phyloP scores from a whole-genome alignment of 805 yeast genomes.

The Saccharomycopsis fermentans region DNA sequence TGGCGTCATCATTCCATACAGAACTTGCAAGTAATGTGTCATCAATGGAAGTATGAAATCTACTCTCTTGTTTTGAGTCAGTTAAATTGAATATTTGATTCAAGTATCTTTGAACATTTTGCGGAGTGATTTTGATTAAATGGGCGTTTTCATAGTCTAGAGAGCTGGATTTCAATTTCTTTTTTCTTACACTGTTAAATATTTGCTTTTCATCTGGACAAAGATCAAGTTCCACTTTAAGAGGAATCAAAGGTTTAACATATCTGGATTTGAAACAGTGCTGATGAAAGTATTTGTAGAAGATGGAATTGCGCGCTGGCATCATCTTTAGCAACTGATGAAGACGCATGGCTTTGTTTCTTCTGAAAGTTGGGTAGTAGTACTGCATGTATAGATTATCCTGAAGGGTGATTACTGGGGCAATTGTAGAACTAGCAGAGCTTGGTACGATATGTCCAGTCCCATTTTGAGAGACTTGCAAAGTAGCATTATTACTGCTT shows the following conservation, averaged over 20 bases:
- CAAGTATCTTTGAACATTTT: not conserved
- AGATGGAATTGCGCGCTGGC: slow-evolving; percentile 15
- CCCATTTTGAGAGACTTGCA: no score
- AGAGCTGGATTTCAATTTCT: slow-evolving; percentile 9
- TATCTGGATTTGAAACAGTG: slow-evolving; percentile 12
- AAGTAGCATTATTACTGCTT: not conserved
- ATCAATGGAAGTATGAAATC: not conserved
- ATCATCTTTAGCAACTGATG: not conserved
- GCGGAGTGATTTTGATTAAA: not conserved
- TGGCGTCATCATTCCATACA: slow-evolving; percentile 1
- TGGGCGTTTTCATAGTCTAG: slow-evolving; percentile 36
- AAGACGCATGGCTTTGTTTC: not conserved
- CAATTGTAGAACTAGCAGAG: not conserved
- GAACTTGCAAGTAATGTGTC: not conserved
- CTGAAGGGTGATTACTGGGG: not conserved
- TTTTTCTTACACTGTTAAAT: slow-evolving; percentile 15
- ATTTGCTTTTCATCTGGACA: slow-evolving; percentile 10
- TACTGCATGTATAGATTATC: not conserved
- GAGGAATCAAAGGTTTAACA: slow-evolving; percentile 7
- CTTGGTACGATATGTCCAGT: no score
- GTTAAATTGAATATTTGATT: not conserved
- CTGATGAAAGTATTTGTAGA: slow-evolving; percentile 8
- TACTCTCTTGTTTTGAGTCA: not conserved
- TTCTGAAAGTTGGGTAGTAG: not conserved
- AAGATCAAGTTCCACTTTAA: slow-evolving; percentile 4